These are phyloP conservation scores for Haematococcus sp. DNA, from an alignment of 139 green algal genomes.

Conservation along the genomic window DNA sequence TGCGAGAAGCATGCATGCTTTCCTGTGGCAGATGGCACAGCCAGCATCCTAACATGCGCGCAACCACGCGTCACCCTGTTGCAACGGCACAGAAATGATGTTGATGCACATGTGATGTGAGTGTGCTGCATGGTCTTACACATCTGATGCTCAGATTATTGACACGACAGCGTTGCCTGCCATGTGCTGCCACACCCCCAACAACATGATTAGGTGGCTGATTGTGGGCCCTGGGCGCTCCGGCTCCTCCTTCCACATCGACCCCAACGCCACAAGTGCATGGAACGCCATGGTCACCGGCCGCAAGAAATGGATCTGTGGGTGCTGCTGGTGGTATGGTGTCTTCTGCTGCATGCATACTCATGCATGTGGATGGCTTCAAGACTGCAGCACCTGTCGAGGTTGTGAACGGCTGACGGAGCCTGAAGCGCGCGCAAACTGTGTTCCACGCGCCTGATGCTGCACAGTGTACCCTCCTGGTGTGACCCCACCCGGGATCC, in stretches of 20 bases:
- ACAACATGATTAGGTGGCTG: constrained; percentile 73
- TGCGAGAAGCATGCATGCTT: constrained; percentile 3
- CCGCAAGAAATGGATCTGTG: constrained; percentile 80
- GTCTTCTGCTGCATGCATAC: no score
- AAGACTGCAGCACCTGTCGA: background rate
- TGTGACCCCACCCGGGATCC: constrained; percentile 76
- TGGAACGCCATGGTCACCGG: constrained; percentile 89
- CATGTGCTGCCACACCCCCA: background rate
- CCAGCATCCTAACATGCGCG: no score
- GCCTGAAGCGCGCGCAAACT: no score
- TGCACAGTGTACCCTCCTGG: constrained; percentile 75
- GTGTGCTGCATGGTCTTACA: no score
- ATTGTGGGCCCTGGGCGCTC: constrained; percentile 83
- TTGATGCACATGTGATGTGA: no score
- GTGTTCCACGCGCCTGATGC: background rate
- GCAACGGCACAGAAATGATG: no score
- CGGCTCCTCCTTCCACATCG: constrained; percentile 78
- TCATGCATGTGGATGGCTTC: no score
- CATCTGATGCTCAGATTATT: no score
- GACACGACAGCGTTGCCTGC: background rate
- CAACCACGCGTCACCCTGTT: no score
- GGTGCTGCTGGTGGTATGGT: background rate
- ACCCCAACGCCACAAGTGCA: constrained; percentile 88
- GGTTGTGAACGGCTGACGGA: background rate
- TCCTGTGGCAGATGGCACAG: no score